A percentile compares a stretch with the other conserved stretches of the same genome.
Conservation (phyloP, 192 early-diverging fungal species). For the Backusella tuberculispora region DNA sequence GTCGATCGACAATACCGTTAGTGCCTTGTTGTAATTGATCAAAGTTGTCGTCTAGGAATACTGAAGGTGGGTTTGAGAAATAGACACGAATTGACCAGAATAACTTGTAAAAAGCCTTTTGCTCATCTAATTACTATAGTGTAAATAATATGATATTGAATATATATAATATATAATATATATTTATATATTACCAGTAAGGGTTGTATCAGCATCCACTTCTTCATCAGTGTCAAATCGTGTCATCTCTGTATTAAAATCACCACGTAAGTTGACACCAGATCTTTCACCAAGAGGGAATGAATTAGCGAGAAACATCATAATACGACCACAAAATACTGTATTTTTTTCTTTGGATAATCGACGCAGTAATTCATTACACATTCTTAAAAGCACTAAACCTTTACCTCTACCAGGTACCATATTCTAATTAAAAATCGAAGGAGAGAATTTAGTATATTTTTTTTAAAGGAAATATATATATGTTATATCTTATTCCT, state of each 20-base stretch:
- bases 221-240: slow-evolving; percentile 49
- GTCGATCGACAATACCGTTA: slow-evolving; percentile 41
- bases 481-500: too few relatives aligned
- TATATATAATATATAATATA: background rate
- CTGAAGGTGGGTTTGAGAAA: slow-evolving; percentile 69
- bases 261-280: slow-evolving; percentile 87
- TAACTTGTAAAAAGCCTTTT: slow-evolving; percentile 60
- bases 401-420: slow-evolving; percentile 82
- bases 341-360: slow-evolving; percentile 85
- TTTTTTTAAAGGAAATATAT: too few relatives aligned
- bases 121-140: slow-evolving; percentile 25
- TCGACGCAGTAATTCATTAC: slow-evolving; percentile 88
- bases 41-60: slow-evolving; percentile 48
- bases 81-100: slow-evolving; percentile 84
- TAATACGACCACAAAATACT: slow-evolving; percentile 84
- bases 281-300: slow-evolving; percentile 89
- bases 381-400: slow-evolving; percentile 78
- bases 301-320: slow-evolving; percentile 84
- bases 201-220: slow-evolving; percentile 45
- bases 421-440: slow-evolving; percentile 57
- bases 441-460: background rate
- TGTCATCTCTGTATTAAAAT: slow-evolving; percentile 81
- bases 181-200: slow-evolving; percentile 27
- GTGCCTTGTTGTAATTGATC: slow-evolving; percentile 45
- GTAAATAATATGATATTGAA: background rate